Base-by-base conservation (phyloP, 192 early-diverging fungal species). In the Coemansia sp. region DNA sequence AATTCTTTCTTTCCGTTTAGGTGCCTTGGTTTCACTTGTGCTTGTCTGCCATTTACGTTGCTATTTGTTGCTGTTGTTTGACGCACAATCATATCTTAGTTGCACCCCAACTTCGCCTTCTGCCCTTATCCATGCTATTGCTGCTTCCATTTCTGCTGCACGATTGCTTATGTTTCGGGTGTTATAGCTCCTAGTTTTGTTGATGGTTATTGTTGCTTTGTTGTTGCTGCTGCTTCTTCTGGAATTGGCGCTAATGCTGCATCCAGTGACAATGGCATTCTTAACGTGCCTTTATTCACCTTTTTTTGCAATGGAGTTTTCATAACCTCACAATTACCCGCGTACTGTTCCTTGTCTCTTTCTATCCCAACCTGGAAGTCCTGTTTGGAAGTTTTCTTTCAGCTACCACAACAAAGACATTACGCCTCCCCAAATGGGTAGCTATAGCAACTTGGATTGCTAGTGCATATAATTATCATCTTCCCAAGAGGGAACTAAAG, bases 271-370 rank as follows among this genome's bases (percentile, higher is more conserved):
- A 33, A 33, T 57, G 33, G 13, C 30, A 34, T 57, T 7, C 8
- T 26, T 26, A 51, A 23, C 8, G 23, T 51, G 23, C 48, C 48
- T 51, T 51, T 51, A 51, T 51, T 26, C 48, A 21, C 25, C n/a
- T n/a, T n/a, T 43, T 16, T 8, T 51, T 34, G n/a, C 55, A 31
- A 21, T 40, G 49, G 61, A 55, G 53, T 65, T 49, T 52, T 42
- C 51, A 65, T 65, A 65, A 56, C 63, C 49, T 35, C 63, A 65
- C 63, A 65, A 65, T 65, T 65, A 42, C 23, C 26, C 55, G 49
- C 34, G 46, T 49, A n/a, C n/a, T 49, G 49, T 49, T 63, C 20
- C 45, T 34, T 20, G 39, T 35, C 39, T 39, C 39, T 65, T 63
- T 46, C 25, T 23, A 42, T 57, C 29, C 29, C n/a, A 57, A 33